Percentiles rank a stretch among this genome's conserved stretches.
Evolutionary conservation across 257 asterid genomes (phyloP).

Genomic region (Prunella vulgaris): DNA sequence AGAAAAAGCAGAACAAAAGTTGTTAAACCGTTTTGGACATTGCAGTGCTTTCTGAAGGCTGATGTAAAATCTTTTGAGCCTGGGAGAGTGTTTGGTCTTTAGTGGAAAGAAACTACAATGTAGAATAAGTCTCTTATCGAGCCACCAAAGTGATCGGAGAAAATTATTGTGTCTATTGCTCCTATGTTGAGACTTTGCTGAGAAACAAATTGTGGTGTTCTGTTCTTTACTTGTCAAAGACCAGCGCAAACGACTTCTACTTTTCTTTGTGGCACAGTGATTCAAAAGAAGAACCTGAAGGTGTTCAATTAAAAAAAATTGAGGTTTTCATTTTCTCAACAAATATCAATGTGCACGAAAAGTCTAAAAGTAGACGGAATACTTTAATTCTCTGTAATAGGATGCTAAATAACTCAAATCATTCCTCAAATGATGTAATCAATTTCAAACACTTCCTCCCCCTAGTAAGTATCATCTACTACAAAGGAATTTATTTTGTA

Average conservation of each 20-base stretch:
- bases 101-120: slow-evolving; percentile 30
- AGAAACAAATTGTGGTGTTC: slow-evolving; percentile 9
- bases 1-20: slow-evolving; percentile 30
- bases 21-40: slow-evolving; percentile 28
- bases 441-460: neutral
- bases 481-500: neutral
- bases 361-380: neutral
- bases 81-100: slow-evolving; percentile 23
- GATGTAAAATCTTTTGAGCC: slow-evolving; percentile 28
- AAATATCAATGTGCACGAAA: neutral
- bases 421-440: neutral
- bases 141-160: slow-evolving; percentile 34
- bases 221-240: slow-evolving; percentile 25
- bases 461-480: neutral
- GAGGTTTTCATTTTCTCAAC: neutral
- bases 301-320: neutral
- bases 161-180: slow-evolving; percentile 19
- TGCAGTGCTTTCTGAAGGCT: slow-evolving; percentile 29
- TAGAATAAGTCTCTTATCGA: slow-evolving; percentile 27
- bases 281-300: slow-evolving; percentile 45
- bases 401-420: neutral
- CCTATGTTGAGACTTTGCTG: slow-evolving; percentile 23
- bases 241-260: slow-evolving; percentile 26
- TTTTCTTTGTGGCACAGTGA: slow-evolving; percentile 23
- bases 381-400: neutral